Evolutionary conservation across 768 basidiomycete genomes (phyloP).

Genomic region (Grammothele lineata): DNA sequence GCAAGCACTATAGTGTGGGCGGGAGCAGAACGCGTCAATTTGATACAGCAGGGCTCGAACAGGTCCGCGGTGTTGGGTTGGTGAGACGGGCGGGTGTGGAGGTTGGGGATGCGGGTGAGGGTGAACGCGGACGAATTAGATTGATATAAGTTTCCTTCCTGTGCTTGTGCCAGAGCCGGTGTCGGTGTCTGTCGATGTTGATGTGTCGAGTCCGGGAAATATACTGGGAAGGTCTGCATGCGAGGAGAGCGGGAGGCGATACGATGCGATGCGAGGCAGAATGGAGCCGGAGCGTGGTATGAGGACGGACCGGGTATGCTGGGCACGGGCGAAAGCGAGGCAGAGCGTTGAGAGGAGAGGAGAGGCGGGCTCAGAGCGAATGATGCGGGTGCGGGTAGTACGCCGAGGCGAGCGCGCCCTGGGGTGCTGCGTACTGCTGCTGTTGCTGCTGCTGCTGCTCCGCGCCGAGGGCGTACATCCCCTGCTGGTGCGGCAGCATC

Average conservation of each 20-base stretch:
- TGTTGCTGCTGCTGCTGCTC: constrained; percentile 5
- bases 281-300: too few relatives aligned
- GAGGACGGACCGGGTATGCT: background rate
- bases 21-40: constrained; percentile 9
- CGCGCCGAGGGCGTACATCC: constrained; percentile 9
- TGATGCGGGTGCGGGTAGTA: constrained; percentile 11
- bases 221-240: background rate
- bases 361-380: constrained; percentile 4
- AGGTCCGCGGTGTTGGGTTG: background rate
- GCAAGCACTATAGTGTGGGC: constrained; percentile 10
- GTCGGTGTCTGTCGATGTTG: too few relatives aligned
- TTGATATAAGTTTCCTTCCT: constrained; percentile 3
- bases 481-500: background rate
- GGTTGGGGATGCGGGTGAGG: too few relatives aligned
- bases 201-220: background rate
- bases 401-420: constrained; percentile 1
- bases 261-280: too few relatives aligned
- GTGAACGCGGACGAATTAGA: background rate
- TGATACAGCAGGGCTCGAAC: constrained; percentile 11
- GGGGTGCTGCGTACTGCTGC: constrained; percentile 1
- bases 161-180: background rate
- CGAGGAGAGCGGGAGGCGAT: background rate
- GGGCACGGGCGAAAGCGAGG: background rate
- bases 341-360: background rate
- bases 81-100: too few relatives aligned